A percentile compares a stretch with the other conserved stretches of the same genome.
phyloP scores from a whole-genome alignment of 192 early-diverging fungal species.

The Thamnidium elegans region DNA sequence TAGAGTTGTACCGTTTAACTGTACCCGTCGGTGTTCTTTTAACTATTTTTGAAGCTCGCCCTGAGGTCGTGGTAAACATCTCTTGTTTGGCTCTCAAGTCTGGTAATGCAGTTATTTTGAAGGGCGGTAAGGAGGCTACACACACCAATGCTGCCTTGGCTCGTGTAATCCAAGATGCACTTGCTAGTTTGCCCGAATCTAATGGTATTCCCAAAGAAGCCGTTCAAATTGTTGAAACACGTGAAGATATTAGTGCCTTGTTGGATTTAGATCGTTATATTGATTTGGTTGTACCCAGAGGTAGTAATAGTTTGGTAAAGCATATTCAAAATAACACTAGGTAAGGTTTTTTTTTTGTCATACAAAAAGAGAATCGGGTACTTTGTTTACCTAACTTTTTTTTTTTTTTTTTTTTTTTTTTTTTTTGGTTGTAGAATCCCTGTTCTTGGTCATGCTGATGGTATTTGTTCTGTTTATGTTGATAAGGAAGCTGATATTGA shows the following conservation, averaged over 20 bases:
- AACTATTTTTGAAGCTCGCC: constrained; percentile 98
- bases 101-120: constrained; percentile 95
- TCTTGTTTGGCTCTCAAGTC: constrained; percentile 94
- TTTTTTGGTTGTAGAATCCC: constrained; percentile 70
- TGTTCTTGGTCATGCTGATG: constrained; percentile 99
- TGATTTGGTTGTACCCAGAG: constrained; percentile 94
- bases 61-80: constrained; percentile 98
- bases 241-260: constrained; percentile 85
- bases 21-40: constrained; percentile 94
- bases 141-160: constrained; percentile 78
- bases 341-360: constrained; percentile 39
- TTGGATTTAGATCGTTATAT: constrained; percentile 89
- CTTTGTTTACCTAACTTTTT: too few relatives aligned
- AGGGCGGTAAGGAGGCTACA: constrained; percentile 92
- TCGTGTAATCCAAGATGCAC: constrained; percentile 72
- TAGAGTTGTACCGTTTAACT: constrained; percentile 88
- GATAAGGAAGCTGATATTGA: constrained; percentile 78
- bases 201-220: constrained; percentile 60
- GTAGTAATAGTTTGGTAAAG: constrained; percentile 86
- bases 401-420: constrained; percentile 3
- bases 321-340: constrained; percentile 89
- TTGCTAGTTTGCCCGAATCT: constrained; percentile 46
- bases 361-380: background rate
- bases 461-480: constrained; percentile 89
- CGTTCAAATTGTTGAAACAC: constrained; percentile 84